These are phyloP conservation scores for Globisporangium radiosum DNA, from an alignment of 352 stramenopile genomes.

Conservation along the genomic window DNA sequence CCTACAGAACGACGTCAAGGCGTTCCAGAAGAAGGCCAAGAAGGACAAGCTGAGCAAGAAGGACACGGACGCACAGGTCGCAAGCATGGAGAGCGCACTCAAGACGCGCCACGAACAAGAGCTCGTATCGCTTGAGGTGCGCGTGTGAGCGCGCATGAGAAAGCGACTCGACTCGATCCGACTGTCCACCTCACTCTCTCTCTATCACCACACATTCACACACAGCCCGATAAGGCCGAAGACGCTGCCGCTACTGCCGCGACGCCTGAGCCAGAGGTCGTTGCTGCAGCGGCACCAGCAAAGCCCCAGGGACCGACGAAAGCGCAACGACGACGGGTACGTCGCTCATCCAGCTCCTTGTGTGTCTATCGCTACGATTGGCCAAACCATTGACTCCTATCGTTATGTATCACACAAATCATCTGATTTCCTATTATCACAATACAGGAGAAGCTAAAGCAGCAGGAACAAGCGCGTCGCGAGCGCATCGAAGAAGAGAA, in stretches of 20 bases:
- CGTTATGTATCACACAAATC: background rate
- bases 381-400: too few relatives aligned
- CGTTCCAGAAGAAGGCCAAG: slow-evolving; percentile 82
- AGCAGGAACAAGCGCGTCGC: slow-evolving; percentile 62
- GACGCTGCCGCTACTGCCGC: slow-evolving; percentile 8
- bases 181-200: background rate
- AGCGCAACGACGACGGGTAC: slow-evolving; percentile 58
- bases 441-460: slow-evolving; percentile 56
- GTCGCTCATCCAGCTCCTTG: background rate
- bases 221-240: slow-evolving; percentile 7
- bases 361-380: background rate
- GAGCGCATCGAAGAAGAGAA: slow-evolving; percentile 77
- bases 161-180: background rate
- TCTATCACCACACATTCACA: background rate
- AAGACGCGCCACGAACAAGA: slow-evolving; percentile 53
- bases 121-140: slow-evolving; percentile 26
- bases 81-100: slow-evolving; percentile 49
- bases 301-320: slow-evolving; percentile 45
- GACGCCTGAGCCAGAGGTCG: background rate
- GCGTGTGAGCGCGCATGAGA: background rate
- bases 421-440: background rate
- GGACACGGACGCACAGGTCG: slow-evolving; percentile 49
- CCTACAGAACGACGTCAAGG: slow-evolving; percentile 72
- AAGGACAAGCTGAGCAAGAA: slow-evolving; percentile 79
- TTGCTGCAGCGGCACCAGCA: slow-evolving; percentile 5